Evolutionary conservation across 345 rosid genomes (phyloP).

Genomic region (Populus ilicifolia): DNA sequence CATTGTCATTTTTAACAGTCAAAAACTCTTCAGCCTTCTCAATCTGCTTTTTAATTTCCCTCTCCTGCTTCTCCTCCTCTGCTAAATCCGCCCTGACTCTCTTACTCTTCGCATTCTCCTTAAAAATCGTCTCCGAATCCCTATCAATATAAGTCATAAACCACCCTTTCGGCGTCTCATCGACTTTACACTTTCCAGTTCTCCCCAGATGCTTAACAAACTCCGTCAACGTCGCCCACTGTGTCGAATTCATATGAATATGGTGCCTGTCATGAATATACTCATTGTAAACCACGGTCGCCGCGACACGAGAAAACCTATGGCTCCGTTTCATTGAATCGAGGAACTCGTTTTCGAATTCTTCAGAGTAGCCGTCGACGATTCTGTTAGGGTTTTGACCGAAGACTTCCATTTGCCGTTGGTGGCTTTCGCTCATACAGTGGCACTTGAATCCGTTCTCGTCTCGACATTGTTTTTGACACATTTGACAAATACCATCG

Average conservation of each 20-base stretch:
- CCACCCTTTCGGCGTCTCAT: conserved; percentile 97
- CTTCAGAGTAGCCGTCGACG: conserved; percentile 84
- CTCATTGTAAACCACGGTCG: conserved; percentile 95
- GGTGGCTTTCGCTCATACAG: conserved; percentile 95
- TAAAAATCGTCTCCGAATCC: conserved; percentile 77
- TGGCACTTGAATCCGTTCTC: conserved; percentile 99
- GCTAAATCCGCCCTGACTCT: conserved; percentile 65
- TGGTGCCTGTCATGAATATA: conserved; percentile 84
- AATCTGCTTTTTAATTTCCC: conserved; percentile 72
- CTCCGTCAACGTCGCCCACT: conserved; percentile 92
- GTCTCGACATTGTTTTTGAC: conserved; percentile 93
- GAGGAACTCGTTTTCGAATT: conserved; percentile 67
- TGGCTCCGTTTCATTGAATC: conserved; percentile 82
- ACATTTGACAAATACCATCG: conserved; percentile 99
- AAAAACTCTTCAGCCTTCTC: conserved; percentile 58
- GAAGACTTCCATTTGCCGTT: conserved; percentile 89
- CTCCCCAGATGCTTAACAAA: conserved; percentile 75
- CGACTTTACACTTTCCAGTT: conserved; percentile 88
- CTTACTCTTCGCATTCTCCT: conserved; percentile 84
- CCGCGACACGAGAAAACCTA: conserved; percentile 84
- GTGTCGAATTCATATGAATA: conserved; percentile 85
- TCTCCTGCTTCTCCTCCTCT: conserved; percentile 93
- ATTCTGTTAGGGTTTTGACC: conserved; percentile 76
- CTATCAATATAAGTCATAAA: conserved; percentile 85
- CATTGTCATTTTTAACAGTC: background rate